Evolutionary conservation across 2,329 filamentous ascomycete species (phyloP), one percentile per base, ranked within the genome.

Genomic region (Chalaropsis ovoidea): DNA sequence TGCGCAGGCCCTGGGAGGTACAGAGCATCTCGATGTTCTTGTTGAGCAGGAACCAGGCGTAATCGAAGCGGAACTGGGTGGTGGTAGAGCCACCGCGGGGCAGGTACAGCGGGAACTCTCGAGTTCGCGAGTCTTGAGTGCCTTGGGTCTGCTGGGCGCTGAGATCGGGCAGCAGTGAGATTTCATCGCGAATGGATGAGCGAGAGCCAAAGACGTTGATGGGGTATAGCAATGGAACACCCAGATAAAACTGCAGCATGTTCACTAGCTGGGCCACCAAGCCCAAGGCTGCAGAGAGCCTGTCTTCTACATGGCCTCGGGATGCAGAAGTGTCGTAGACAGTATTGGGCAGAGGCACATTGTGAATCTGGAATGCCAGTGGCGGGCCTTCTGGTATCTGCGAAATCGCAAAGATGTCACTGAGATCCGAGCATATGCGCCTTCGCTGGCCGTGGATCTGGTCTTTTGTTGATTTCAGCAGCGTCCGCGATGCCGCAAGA

Each of bases 31-130:
- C 92, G 65, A 99, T 92, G 72, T 97, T 80, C 76, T 97, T 96
- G 77, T 97, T 97, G 15, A 99, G 81, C n/a, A 97, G 78, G 71
- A 97, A 99, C 73, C 96, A 94, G 11, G 81, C 94, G 74, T 97
- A 99, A 71, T 97, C 93, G 74, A 97, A 97, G 1, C 93, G 86
- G 77, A 93, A 97, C 58, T 91, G 85, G 0, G 90, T 84, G 1
- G 83, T 82, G 0, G 72, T 81, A n/a, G 77, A 88, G 75, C 82
- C 82, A 17, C 82, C 82, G 1, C 81, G 76, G 0, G 80, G 80
- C 0, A 84, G 73, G 74, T 92, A 92, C 0, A 99, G 81, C 0
- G 94, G 94, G 71, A 95, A 99, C 5, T 85, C 86, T 64, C 86
- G 80, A 58, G 86, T 82, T 65, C 82, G 76, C 6, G 73, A 73